phyloP scores from a whole-genome alignment of 139 green algal genomes.

The Chlorella sp. region DNA sequence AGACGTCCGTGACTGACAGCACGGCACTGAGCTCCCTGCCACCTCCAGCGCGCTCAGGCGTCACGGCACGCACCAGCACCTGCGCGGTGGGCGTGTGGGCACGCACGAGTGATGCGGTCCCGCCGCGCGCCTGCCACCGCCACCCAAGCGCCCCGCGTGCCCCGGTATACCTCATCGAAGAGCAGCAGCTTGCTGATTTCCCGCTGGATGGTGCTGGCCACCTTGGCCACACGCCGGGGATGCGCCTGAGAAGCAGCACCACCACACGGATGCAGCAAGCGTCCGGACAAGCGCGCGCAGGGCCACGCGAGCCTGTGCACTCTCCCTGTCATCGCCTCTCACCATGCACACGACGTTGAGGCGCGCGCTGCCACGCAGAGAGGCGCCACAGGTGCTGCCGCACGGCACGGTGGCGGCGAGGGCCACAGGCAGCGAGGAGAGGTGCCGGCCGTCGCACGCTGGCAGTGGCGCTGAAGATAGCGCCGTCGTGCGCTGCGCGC shows the following conservation, averaged over 20 bases:
- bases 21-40: conserved; percentile 60
- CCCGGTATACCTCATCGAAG: conserved; percentile 47
- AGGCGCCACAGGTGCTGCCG: too few relatives aligned
- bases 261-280: neutral
- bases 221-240: conserved; percentile 74
- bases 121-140: neutral
- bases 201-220: conserved; percentile 82
- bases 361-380: too few relatives aligned
- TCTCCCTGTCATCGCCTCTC: neutral
- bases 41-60: conserved; percentile 62
- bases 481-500: too few relatives aligned
- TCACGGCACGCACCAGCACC: conserved; percentile 70
- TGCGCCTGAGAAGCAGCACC: conserved; percentile 63
- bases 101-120: neutral
- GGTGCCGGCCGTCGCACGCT: too few relatives aligned
- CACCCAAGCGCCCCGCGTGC: neutral
- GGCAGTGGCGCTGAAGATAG: too few relatives aligned
- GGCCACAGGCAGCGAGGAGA: too few relatives aligned
- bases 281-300: neutral
- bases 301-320: too few relatives aligned
- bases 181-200: conserved; percentile 76
- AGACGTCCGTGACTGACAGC: conserved; percentile 75
- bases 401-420: too few relatives aligned
- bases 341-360: neutral
- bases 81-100: conserved; percentile 14